phyloP scores from a whole-genome alignment of 768 basidiomycete genomes.

The Hypholoma sublateritium region DNA sequence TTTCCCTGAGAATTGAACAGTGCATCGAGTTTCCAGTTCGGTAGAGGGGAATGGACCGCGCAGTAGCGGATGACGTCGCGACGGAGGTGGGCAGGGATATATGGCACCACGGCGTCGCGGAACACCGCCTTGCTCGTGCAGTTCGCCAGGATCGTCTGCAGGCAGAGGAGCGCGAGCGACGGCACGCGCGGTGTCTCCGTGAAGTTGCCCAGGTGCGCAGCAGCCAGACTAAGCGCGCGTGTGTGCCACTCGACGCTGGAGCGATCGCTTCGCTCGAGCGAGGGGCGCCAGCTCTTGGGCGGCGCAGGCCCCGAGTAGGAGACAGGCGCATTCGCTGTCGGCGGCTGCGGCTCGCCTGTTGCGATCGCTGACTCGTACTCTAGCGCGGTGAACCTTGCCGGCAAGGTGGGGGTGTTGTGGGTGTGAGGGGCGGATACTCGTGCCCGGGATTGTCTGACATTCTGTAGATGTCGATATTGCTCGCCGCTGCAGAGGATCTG shows the following conservation, averaged over 20 bases:
- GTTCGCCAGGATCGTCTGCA: constrained; percentile 43
- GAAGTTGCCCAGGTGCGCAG: constrained; percentile 31
- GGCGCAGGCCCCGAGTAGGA: constrained; percentile 48
- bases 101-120: constrained; percentile 42
- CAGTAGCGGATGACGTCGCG: constrained; percentile 57
- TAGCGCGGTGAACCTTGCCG: constrained; percentile 34
- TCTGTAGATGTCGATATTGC: constrained; percentile 66
- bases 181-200: constrained; percentile 37
- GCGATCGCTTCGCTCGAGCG: constrained; percentile 24
- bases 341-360: constrained; percentile 1
- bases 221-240: constrained; percentile 54
- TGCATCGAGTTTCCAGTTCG: constrained; percentile 45
- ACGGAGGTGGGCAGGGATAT: constrained; percentile 59
- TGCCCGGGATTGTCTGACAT: constrained; percentile 39
- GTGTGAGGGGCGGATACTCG: constrained; percentile 27
- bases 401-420: constrained; percentile 46
- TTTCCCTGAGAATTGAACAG: constrained; percentile 52
- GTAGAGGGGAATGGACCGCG: constrained; percentile 58
- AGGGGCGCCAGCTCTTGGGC: constrained; percentile 59
- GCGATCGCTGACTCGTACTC: constrained; percentile 11
- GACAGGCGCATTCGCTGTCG: neutral
- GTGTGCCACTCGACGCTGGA: constrained; percentile 47
- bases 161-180: constrained; percentile 55
- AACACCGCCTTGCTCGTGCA: constrained; percentile 43
- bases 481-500: constrained; percentile 51